Evolutionary conservation across 2,329 filamentous ascomycete genomes (phyloP), one percentile per base, ranked within the genome.

Genomic region (Beauveria medogensis): DNA sequence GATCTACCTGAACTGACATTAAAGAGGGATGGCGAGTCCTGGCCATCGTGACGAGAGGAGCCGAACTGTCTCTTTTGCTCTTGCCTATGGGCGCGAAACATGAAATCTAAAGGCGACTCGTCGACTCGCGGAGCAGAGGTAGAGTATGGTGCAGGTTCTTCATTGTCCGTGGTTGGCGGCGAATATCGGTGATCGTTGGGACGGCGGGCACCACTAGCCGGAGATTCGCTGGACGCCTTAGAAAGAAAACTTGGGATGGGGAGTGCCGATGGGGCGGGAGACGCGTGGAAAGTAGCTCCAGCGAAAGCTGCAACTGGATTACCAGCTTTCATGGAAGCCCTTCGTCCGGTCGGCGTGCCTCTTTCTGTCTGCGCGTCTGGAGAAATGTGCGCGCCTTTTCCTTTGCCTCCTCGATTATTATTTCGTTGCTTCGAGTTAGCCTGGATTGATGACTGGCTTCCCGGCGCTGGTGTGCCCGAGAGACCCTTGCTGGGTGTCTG

Each of bases 201-300:
- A 73, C 64, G 81, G 78, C 61, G 75, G 67, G 63, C 73, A 68
- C 54, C 66, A 46, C 65, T 53, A 52, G 64, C 63, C 6, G 81
- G 84, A 3, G 86, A 87, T 61, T 89, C 87, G 3, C 87, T 86
- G 14, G 90, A 80, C 0, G 90, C 86, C 68, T 89, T 92, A 30
- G 89, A 88, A 40, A 80, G 84, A 72, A 97, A 96, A 69, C 89
- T 95, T 12, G 94, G 94, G 62, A 97, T 89, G 0, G 94, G 94
- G 37, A 99, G 80, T 26, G 91, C 87, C 9, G 92, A 95, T 0
- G 94, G 89, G 2, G 92, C 93, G 22, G 94, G 94, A 9, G 94
- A 97, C 46, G 92, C 90, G 73, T 97, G 92, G 73, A 97, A 99
- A 5, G 92, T 95, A 40, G 93, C 89, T 16, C 93, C 94, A 44